Conservation (phyloP, 73 alveolate species). For the Symbiodinium pilosum region DNA sequence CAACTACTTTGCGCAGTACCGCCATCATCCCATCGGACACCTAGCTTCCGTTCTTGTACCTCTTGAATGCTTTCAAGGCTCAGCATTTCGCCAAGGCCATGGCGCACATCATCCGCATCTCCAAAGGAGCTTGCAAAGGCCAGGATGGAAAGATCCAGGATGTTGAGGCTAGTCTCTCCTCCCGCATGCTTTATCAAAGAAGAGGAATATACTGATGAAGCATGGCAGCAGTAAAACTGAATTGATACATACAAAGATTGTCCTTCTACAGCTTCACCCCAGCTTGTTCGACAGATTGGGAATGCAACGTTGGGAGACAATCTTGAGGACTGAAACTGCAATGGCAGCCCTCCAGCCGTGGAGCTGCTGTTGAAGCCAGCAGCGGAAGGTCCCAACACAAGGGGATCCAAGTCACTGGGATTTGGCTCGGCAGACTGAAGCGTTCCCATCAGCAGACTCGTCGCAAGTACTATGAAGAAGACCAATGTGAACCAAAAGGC, state of each 20-base stretch:
- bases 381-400: not conserved
- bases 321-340: not conserved
- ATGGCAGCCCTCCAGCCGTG: not conserved
- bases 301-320: not conserved
- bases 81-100: not conserved
- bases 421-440: not conserved
- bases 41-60: too few relatives aligned
- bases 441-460: not conserved
- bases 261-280: not conserved
- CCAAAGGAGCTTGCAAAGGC: slow-evolving; percentile 9
- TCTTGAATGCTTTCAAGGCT: too few relatives aligned
- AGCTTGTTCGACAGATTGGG: slow-evolving; percentile 9
- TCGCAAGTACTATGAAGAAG: not conserved
- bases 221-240: too few relatives aligned
- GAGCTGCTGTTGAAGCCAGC: not conserved
- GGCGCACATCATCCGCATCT: not conserved
- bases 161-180: not conserved
- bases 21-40: too few relatives aligned
- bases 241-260: too few relatives aligned
- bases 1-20: too few relatives aligned
- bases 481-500: not conserved
- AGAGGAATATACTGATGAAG: too few relatives aligned
- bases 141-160: slow-evolving; percentile 13
- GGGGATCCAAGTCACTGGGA: not conserved
- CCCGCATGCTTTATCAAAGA: too few relatives aligned